phyloP scores from a whole-genome alignment of 2,329 filamentous ascomycete genomes.

The Sodiomyces alkalinus region DNA sequence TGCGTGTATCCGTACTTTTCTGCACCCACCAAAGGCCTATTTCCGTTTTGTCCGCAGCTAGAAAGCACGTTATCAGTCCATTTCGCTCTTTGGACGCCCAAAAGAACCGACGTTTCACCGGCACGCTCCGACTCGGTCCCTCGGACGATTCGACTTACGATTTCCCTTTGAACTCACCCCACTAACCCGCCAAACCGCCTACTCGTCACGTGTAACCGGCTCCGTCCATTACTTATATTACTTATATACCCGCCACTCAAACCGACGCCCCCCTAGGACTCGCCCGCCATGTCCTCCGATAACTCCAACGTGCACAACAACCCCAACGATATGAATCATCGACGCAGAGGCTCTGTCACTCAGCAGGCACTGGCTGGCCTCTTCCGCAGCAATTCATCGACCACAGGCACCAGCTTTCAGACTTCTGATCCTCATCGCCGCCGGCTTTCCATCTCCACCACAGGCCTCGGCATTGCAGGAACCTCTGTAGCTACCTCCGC shows the following conservation, averaged over 20 bases:
- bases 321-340: constrained; percentile 11
- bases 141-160: constrained; percentile 8
- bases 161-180: constrained; percentile 7
- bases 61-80: too few species aligned
- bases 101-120: constrained; percentile 5
- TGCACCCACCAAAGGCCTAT: too few species aligned
- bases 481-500: constrained; percentile 56
- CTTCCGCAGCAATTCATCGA: constrained; percentile 41
- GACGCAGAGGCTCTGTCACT: constrained; percentile 41
- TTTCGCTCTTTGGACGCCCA: constrained; percentile 6
- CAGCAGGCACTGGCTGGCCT: constrained; percentile 41
- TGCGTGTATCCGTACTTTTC: too few species aligned
- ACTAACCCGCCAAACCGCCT: constrained; percentile 4
- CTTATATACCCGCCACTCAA: too few species aligned
- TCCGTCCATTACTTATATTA: too few species aligned
- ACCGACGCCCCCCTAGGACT: too few species aligned
- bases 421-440: constrained; percentile 40
- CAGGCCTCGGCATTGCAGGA: constrained; percentile 61
- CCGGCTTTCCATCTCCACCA: constrained; percentile 58
- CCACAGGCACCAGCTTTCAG: constrained; percentile 29
- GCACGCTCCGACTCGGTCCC: constrained; percentile 3
- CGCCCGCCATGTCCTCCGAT: constrained; percentile 8
- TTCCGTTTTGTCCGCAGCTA: too few species aligned
- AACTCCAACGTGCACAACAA: constrained; percentile 7
- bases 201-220: constrained; percentile 3